Evolutionary conservation across 805 yeast genomes (phyloP).

Genomic region (Brettanomyces bruxellensis): DNA sequence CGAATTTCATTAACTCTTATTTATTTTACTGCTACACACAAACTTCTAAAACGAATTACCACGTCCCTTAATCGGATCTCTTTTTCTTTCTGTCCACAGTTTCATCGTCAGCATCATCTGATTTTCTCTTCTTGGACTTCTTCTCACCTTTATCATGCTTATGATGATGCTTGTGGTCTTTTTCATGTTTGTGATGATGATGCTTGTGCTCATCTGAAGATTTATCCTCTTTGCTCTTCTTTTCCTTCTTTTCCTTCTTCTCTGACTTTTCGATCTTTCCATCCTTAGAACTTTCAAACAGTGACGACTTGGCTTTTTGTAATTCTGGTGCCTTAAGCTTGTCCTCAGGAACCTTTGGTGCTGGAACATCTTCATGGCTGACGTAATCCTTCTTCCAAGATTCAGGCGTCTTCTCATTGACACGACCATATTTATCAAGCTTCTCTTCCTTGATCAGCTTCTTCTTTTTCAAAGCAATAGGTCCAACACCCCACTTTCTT

Average conservation of each 20-base stretch:
- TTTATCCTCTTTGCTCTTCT: constrained; percentile 16
- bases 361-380: constrained; percentile 54
- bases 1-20: too few relatives aligned
- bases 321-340: constrained; percentile 33
- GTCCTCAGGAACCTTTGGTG: constrained; percentile 50
- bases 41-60: not conserved
- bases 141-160: constrained; percentile 7
- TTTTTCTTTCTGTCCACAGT: not conserved
- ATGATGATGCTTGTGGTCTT: constrained; percentile 7
- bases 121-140: constrained; percentile 15
- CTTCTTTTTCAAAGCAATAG: constrained; percentile 97
- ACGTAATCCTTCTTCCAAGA: constrained; percentile 84
- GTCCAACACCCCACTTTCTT: constrained; percentile 99
- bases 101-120: constrained; percentile 4
- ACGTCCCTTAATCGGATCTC: not conserved
- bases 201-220: constrained; percentile 16
- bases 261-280: constrained; percentile 16
- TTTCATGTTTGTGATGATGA: constrained; percentile 20
- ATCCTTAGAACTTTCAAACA: constrained; percentile 18
- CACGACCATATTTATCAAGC: constrained; percentile 91
- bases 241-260: constrained; percentile 39
- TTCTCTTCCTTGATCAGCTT: constrained; percentile 96
- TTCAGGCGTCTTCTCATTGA: constrained; percentile 88
- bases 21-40: too few relatives aligned
- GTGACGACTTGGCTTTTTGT: constrained; percentile 39